Base-by-base conservation (phyloP, 2,329 filamentous ascomycete genomes). In the Cladosporium sp. region DNA sequence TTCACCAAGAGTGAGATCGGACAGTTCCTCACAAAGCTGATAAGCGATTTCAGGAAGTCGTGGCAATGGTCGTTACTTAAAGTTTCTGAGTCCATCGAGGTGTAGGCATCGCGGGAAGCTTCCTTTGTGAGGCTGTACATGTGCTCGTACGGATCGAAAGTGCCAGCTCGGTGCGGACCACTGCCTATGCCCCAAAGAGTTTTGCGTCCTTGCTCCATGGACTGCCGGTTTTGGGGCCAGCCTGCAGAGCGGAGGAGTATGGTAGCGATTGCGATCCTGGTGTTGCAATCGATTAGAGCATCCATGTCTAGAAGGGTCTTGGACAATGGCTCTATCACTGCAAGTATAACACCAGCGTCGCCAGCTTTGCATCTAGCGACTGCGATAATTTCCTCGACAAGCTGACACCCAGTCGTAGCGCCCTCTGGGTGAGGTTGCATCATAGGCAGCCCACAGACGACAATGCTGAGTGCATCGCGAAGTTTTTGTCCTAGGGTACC, bases 381-480 rank as follows among this genome's bases (percentile, higher is more conserved):
- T 51, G 32, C 23, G 6, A 63, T 28, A 10, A 46, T 43, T 54
- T 63, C 60, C 13, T 28, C 60, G 16, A 63, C 23, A 10, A 63
- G 34, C 5, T 4, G n/a, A 21, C 18, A 6, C 5, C 34, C 60
- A 32, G 25, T 34, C 5, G 14, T 14, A 1, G 26, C 18, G 16
- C 49, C 13, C 32, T 25, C 49, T 26, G 34, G 28, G 18, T 56
- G 23, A 23, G 18, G 18, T 1, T 56, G 34, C 49, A 63, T 54
- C 14, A 53, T 39, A 4, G 77, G 76, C 57, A 90, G 75, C 21
- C 91, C 88, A 69, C 83, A 79, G 70, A 89, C 84, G 3, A 96
- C 81, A 36, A 96, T 84, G 21, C 85, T 88, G 18, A 89, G 83
- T 26, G 90, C 79, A 60, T 90, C 86, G 10, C 90, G 88, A 69